phyloP scores from a whole-genome alignment of 495 filamentous ascomycete species.

The Aspergillus diversus region DNA sequence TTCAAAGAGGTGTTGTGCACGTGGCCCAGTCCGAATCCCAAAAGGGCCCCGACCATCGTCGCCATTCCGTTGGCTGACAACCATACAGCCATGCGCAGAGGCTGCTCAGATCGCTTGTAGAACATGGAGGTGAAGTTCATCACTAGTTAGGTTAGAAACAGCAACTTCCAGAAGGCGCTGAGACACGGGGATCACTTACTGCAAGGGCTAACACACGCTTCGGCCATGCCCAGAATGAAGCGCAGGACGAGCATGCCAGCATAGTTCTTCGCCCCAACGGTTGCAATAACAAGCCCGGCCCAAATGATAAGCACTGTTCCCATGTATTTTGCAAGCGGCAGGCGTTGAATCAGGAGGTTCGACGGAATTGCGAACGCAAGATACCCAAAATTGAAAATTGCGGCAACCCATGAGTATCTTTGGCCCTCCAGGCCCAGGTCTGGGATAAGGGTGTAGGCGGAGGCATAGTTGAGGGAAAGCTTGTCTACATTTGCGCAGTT shows the following conservation, averaged over 20 bases:
- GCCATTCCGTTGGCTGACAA: conserved; percentile 64
- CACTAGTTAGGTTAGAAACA: conserved; percentile 28
- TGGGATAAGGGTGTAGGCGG: conserved; percentile 39
- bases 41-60: conserved; percentile 55
- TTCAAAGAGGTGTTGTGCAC: conserved; percentile 42
- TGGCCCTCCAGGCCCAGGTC: conserved; percentile 56
- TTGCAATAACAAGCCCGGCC: conserved; percentile 57
- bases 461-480: conserved; percentile 46
- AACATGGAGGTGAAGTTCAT: conserved; percentile 67
- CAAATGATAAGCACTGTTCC: conserved; percentile 62
- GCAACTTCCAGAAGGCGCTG: not conserved
- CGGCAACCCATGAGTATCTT: conserved; percentile 56
- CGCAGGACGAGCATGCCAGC: conserved; percentile 58
- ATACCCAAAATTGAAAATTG: conserved; percentile 56
- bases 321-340: conserved; percentile 63
- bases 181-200: conserved; percentile 25
- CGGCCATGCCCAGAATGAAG: conserved; percentile 68
- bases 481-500: conserved; percentile 28
- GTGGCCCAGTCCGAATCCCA: conserved; percentile 59
- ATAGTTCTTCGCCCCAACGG: conserved; percentile 62
- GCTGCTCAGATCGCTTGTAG: conserved; percentile 69
- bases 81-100: conserved; percentile 65
- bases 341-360: conserved; percentile 55
- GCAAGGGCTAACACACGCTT: conserved; percentile 60
- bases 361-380: conserved; percentile 38